These are phyloP conservation scores for Blastosporella zonata DNA, from an alignment of 1,284 basidiomycete species.

Conservation along the genomic window DNA sequence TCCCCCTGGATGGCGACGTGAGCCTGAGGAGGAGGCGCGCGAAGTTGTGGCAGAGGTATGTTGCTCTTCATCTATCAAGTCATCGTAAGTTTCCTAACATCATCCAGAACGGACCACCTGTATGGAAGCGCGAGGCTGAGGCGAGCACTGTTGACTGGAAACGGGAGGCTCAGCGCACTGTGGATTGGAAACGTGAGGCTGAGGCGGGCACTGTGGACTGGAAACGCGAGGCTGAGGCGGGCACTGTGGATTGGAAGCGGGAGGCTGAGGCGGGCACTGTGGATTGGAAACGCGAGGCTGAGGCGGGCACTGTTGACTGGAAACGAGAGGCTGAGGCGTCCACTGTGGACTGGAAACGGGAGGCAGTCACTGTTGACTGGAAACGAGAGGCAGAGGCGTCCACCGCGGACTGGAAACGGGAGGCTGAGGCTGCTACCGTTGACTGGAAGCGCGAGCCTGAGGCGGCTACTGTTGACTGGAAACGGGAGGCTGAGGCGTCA, in stretches of 20 bases:
- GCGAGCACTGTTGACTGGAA: conserved; percentile 5
- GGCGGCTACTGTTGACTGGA: conserved; percentile 14
- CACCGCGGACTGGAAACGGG: conserved; percentile 20
- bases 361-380: background rate
- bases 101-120: background rate
- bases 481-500: conserved; percentile 7
- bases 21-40: conserved; percentile 4
- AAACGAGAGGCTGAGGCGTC: too few relatives aligned
- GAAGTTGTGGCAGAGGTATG: conserved; percentile 6
- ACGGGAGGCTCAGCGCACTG: conserved; percentile 11
- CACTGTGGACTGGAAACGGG: conserved; percentile 20
- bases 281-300: conserved; percentile 20
- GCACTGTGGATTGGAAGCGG: background rate
- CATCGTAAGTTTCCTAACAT: background rate
- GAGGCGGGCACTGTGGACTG: background rate
- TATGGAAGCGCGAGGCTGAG: conserved; percentile 12
- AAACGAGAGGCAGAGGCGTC: conserved; percentile 7
- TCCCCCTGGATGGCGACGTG: conserved; percentile 18
- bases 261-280: too few relatives aligned
- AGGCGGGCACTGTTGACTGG: background rate
- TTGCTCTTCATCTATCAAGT: background rate
- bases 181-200: conserved; percentile 8
- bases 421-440: conserved; percentile 3
- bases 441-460: conserved; percentile 11
- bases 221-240: conserved; percentile 7